A percentile compares a stretch with the other conserved stretches of the same genome.
Conservation (phyloP, 345 rosid species). For the Corchorus olitorius region DNA sequence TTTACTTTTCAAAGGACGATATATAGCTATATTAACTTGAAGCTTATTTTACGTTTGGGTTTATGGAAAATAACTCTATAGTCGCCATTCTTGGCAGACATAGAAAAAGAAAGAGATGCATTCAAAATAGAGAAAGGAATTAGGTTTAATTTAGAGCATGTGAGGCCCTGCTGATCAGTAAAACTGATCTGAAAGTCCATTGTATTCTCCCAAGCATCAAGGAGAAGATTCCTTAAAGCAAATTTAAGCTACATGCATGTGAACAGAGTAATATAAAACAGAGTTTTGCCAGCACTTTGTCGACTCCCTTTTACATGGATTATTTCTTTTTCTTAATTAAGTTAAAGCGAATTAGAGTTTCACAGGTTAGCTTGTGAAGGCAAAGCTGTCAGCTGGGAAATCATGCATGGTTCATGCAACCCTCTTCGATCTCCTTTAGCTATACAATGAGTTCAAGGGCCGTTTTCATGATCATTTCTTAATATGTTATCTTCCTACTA, state of each 20-base stretch:
- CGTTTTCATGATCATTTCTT: slow-evolving; percentile 4
- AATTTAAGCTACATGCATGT: slow-evolving; percentile 2
- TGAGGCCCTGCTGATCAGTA: neutral
- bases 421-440: no score
- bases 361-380: neutral
- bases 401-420: slow-evolving; percentile 3
- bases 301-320: no score
- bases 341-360: neutral
- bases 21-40: no score
- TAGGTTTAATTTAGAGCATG: neutral
- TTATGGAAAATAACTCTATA: no score
- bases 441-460: neutral
- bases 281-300: neutral
- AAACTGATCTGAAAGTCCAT: neutral
- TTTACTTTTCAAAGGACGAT: neutral
- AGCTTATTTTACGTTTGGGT: no score
- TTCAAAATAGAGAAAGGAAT: neutral
- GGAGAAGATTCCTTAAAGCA: neutral
- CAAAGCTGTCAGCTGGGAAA: slow-evolving; percentile 15
- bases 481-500: neutral
- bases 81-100: no score
- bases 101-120: no score
- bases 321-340: neutral
- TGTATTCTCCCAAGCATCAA: neutral
- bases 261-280: neutral